Percentiles rank a stretch among this genome's conserved stretches.
Conservation (phyloP, 768 basidiomycete genomes). For the Macrolepiota dolichaula region DNA sequence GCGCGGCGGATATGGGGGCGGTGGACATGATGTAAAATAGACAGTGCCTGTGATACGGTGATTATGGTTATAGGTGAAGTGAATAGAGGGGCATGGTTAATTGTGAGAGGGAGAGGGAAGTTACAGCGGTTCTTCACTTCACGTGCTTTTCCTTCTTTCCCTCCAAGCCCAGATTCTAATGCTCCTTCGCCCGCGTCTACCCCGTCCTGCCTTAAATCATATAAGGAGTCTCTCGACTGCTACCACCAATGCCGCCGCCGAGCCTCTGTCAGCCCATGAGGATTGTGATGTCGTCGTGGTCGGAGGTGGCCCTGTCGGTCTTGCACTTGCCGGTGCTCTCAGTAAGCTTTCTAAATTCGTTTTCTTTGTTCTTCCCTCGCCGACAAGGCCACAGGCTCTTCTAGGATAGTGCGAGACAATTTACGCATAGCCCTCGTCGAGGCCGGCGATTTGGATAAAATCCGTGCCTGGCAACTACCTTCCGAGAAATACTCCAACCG, state of each 20-base stretch:
- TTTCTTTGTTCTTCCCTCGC: conserved; percentile 3
- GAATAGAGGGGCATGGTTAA: not conserved
- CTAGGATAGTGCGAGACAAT: conserved; percentile 43
- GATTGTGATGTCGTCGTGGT: conserved; percentile 90
- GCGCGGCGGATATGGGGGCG: conserved; percentile 70
- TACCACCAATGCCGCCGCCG: too few species aligned
- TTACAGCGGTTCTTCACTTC: not conserved
- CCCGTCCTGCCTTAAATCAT: not conserved
- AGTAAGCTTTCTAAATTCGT: conserved; percentile 40
- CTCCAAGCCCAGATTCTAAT: not conserved
- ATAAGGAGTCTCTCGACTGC: not conserved
- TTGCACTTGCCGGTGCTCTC: conserved; percentile 85
- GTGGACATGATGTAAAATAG: conserved; percentile 37
- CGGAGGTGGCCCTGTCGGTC: conserved; percentile 89
- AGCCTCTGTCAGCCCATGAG: conserved; percentile 19
- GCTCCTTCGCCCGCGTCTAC: not conserved
- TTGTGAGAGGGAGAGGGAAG: not conserved
- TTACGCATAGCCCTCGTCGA: conserved; percentile 75
- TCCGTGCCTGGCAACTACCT: conserved; percentile 62
- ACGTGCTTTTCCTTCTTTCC: not conserved
- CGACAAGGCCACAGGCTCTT: conserved; percentile 42
- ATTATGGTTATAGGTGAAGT: not conserved
- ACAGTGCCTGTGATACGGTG: not conserved
- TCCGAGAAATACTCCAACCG: conserved; percentile 69
- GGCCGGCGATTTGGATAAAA: conserved; percentile 68